These are phyloP conservation scores for Apiospora pterosperma DNA, from an alignment of 2,329 filamentous ascomycete species.

Conservation along the genomic window DNA sequence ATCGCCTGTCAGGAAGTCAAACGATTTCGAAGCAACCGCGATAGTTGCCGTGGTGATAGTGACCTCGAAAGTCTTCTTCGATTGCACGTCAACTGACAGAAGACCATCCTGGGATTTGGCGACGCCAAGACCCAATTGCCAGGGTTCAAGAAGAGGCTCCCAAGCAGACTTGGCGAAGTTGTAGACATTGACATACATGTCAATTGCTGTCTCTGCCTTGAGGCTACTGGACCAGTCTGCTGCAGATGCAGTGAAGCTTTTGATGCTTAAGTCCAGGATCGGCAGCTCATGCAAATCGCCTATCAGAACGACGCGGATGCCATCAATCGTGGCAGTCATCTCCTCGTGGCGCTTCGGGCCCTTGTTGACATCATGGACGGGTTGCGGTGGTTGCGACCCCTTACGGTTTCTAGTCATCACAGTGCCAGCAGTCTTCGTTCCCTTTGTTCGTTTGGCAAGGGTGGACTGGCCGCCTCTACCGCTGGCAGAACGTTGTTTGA, in stretches of 20 bases:
- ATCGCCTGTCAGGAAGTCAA: conserved; percentile 82
- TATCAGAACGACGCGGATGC: conserved; percentile 88
- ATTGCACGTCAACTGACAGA: conserved; percentile 80
- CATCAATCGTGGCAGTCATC: conserved; percentile 80
- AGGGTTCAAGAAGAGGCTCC: conserved; percentile 95
- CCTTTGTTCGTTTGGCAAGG: conserved; percentile 38
- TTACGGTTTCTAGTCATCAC: conserved; percentile 22
- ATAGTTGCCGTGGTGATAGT: conserved; percentile 93
- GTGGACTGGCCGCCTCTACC: conserved; percentile 50
- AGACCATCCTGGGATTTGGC: conserved; percentile 72
- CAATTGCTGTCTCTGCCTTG: conserved; percentile 83
- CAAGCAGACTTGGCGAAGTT: conserved; percentile 99
- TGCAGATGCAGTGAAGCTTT: conserved; percentile 80
- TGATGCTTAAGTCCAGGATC: conserved; percentile 89
- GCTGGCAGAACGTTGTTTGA: conserved; percentile 56
- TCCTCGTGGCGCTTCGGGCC: conserved; percentile 58
- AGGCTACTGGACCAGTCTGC: conserved; percentile 89
- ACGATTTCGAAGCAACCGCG: conserved; percentile 86
- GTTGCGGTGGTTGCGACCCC: conserved; percentile 19
- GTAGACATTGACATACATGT: conserved; percentile 94
- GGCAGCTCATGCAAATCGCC: conserved; percentile 95
- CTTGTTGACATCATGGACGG: conserved; percentile 29
- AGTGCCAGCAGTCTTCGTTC: conserved; percentile 32
- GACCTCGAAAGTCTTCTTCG: conserved; percentile 85
- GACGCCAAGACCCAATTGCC: conserved; percentile 90